Evolutionary conservation across 768 basidiomycete genomes (phyloP).

Genomic region (Cyclocybe aegerita): DNA sequence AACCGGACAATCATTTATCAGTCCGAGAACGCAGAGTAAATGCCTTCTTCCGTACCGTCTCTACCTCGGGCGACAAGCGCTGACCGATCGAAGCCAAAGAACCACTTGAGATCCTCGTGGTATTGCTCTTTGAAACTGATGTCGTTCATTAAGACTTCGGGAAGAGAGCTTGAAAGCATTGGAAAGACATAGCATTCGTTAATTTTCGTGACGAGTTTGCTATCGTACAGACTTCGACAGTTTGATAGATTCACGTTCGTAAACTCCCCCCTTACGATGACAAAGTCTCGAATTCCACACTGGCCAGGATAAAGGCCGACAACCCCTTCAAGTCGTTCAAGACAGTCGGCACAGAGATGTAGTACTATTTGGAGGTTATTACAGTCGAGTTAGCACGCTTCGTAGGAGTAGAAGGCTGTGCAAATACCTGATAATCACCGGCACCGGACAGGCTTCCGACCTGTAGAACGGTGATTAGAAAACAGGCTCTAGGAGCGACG

Average conservation of each 20-base stretch:
- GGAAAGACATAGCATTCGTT: neutral
- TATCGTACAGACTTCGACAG: neutral
- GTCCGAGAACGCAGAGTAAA: too few relatives aligned
- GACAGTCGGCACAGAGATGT: slow-evolving; percentile 35
- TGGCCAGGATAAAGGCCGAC: slow-evolving; percentile 45
- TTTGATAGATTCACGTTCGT: too few relatives aligned
- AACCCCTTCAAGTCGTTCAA: slow-evolving; percentile 48
- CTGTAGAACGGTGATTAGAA: slow-evolving; percentile 16
- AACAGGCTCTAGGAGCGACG: neutral
- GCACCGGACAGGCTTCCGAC: slow-evolving; percentile 39
- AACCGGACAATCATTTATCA: too few relatives aligned
- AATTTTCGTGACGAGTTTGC: neutral
- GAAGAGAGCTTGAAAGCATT: too few relatives aligned
- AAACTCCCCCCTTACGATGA: too few relatives aligned
- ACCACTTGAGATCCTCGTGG: too few relatives aligned
- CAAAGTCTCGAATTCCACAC: slow-evolving; percentile 37
- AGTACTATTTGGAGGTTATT: slow-evolving; percentile 33
- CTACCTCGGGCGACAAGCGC: too few relatives aligned
- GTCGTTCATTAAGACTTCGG: too few relatives aligned
- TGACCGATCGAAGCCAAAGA: too few relatives aligned
- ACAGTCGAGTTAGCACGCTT: neutral
- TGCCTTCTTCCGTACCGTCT: too few relatives aligned
- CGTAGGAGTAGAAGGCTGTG: neutral
- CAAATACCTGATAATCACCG: slow-evolving; percentile 37
- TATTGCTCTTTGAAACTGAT: too few relatives aligned